phyloP scores from a whole-genome alignment of 2,329 filamentous ascomycete genomes.

The Zopfia rhizophila region DNA sequence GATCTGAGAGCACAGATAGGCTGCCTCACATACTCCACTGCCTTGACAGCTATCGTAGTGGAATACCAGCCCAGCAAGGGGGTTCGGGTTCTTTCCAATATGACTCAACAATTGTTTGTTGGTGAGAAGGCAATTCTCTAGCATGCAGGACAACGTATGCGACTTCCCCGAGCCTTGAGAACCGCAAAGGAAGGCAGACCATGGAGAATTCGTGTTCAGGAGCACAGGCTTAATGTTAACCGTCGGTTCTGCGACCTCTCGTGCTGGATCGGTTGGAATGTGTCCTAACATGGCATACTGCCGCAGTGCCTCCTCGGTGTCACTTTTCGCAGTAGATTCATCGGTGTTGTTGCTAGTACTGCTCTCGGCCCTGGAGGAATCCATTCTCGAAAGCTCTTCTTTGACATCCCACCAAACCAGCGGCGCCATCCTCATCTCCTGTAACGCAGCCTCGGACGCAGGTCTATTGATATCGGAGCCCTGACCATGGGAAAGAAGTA shows the following conservation, averaged over 20 bases:
- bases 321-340: too few relatives aligned
- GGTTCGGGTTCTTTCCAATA: constrained; percentile 58
- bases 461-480: too few relatives aligned
- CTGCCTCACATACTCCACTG: constrained; percentile 27
- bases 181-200: constrained; percentile 69
- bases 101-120: constrained; percentile 22
- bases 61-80: constrained; percentile 67
- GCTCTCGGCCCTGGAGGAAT: too few relatives aligned
- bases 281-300: constrained; percentile 20
- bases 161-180: constrained; percentile 70
- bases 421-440: constrained; percentile 13
- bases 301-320: too few relatives aligned
- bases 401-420: constrained; percentile 23
- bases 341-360: too few relatives aligned
- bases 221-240: constrained; percentile 45
- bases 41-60: constrained; percentile 56
- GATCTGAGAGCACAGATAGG: constrained; percentile 22
- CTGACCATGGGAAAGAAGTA: background rate
- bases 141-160: constrained; percentile 67
- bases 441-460: too few relatives aligned
- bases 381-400: background rate
- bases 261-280: too few relatives aligned
- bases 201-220: constrained; percentile 64
- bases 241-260: too few relatives aligned
- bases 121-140: constrained; percentile 63